These are phyloP conservation scores for Quercus phellos DNA, from an alignment of 331 rosid genomes.

Conservation along the genomic window DNA sequence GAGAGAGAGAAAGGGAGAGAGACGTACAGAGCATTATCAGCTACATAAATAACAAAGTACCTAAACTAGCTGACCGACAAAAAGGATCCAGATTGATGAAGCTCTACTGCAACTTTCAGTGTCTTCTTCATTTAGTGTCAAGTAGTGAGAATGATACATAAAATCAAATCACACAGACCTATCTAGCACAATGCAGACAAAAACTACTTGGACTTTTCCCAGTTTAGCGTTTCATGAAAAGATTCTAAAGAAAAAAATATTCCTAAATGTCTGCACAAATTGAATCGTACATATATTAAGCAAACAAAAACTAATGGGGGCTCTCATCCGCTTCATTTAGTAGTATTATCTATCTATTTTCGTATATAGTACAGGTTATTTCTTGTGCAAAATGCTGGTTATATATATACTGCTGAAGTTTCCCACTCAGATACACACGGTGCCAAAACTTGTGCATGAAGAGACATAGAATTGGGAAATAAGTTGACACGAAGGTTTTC, in stretches of 20 bases:
- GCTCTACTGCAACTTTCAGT: conserved; percentile 7
- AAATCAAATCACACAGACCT: background rate
- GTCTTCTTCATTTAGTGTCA: background rate
- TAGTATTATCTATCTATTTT: background rate
- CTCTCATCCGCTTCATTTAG: background rate
- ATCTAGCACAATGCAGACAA: background rate
- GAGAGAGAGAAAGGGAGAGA: conserved; percentile 11
- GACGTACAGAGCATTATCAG: conserved; percentile 4
- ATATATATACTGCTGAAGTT: no score
- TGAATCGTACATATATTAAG: background rate
- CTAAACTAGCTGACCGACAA: background rate
- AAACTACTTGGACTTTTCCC: background rate
- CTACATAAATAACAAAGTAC: background rate
- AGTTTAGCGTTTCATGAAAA: background rate
- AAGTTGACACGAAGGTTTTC: background rate
- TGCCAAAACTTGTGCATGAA: background rate
- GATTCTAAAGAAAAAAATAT: background rate
- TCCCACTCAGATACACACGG: background rate
- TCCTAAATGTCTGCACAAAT: background rate
- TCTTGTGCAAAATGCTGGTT: background rate
- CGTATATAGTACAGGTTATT: background rate
- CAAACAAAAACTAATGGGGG: background rate
- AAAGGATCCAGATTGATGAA: background rate
- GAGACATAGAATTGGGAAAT: background rate
- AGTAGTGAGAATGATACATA: background rate